Evolutionary conservation across 495 filamentous ascomycete genomes (phyloP).

Genomic region (Poronia punctata): DNA sequence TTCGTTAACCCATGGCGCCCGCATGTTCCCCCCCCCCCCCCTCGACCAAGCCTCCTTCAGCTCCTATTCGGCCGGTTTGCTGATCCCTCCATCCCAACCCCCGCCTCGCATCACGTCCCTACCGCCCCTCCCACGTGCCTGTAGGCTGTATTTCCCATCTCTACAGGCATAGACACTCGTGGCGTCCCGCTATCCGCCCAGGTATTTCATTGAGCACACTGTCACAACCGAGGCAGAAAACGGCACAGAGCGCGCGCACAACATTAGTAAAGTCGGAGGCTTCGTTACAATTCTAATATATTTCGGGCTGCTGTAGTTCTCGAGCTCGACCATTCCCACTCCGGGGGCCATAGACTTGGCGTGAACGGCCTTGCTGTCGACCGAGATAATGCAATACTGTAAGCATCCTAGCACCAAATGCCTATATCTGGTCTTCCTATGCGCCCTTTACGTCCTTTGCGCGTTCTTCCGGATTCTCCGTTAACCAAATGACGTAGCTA

Average conservation of each 20-base stretch:
- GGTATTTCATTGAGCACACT: too few species aligned
- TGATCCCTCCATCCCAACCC: background rate
- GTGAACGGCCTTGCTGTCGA: constrained; percentile 92
- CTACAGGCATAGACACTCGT: too few species aligned
- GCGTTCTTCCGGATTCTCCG: background rate
- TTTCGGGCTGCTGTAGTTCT: constrained; percentile 55
- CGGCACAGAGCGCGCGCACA: too few species aligned
- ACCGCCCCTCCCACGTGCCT: background rate
- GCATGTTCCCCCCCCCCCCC: constrained; percentile 5
- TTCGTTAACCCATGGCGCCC: constrained; percentile 30
- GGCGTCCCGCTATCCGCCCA: too few species aligned
- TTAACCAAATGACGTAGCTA: constrained; percentile 52
- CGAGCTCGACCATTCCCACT: constrained; percentile 83
- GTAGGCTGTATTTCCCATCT: background rate
- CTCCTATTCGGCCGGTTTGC: constrained; percentile 1
- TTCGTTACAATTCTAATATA: constrained; percentile 12
- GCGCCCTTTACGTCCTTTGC: background rate
- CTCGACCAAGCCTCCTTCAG: constrained; percentile 1
- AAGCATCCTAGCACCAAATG: constrained; percentile 32
- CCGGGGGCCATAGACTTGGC: constrained; percentile 79
- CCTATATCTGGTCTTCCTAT: constrained; percentile 11
- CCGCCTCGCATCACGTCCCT: background rate
- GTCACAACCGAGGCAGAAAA: too few species aligned
- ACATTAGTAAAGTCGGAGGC: background rate
- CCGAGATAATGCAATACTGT: constrained; percentile 79